Percentiles rank a stretch among this genome's conserved stretches.
Conservation (phyloP, 2,329 filamentous ascomycete genomes). For the Calonectria hawksworthii region DNA sequence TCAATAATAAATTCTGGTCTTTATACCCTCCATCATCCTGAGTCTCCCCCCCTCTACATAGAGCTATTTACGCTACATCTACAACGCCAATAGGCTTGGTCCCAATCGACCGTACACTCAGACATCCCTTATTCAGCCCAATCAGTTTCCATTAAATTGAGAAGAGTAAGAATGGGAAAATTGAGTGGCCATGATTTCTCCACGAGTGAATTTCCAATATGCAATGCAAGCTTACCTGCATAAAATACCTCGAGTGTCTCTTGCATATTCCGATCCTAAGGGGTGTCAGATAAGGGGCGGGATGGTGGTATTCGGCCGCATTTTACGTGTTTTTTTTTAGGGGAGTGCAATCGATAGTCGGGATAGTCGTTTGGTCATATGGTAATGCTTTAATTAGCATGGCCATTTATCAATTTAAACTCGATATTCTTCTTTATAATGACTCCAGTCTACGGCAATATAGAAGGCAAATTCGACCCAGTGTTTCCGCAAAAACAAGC, state of each 20-base stretch:
- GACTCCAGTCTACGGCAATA: neutral
- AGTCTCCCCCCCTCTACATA: too few species aligned
- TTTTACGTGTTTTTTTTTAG: neutral
- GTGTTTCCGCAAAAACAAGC: neutral
- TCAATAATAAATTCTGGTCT: neutral
- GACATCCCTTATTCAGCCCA: neutral
- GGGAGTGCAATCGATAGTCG: too few species aligned
- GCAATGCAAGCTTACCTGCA: neutral
- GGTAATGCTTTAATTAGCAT: too few species aligned
- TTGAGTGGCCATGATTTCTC: neutral
- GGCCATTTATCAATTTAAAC: too few species aligned
- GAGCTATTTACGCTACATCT: too few species aligned
- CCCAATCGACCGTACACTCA: neutral
- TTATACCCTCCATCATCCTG: neutral
- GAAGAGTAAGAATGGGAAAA: neutral
- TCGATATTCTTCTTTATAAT: neutral
- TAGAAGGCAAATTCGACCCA: accelerated
- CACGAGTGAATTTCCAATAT: neutral
- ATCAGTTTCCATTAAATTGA: neutral
- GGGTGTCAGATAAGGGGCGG: neutral
- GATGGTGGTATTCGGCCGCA: neutral
- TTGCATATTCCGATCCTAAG: neutral
- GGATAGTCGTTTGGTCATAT: too few species aligned
- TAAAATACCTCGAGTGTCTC: neutral
- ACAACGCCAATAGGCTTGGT: too few species aligned